These are phyloP conservation scores for Xerocomellus dryophilus DNA, from an alignment of 768 basidiomycete species.

Conservation along the genomic window DNA sequence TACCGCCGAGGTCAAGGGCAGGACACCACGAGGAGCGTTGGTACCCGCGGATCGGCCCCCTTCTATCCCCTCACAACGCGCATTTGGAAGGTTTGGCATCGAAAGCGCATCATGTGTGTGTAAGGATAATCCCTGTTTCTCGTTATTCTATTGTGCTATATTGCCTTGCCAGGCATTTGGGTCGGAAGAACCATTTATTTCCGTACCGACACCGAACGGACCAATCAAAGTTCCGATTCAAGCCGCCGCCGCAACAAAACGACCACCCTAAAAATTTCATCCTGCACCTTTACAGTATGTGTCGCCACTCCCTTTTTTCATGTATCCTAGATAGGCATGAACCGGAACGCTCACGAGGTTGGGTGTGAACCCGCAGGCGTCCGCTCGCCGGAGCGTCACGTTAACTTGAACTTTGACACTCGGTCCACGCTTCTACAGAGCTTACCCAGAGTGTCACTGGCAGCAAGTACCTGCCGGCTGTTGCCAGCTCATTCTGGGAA, in stretches of 20 bases:
- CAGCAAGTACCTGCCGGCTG: neutral
- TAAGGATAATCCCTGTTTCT: constrained; percentile 9
- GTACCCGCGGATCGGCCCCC: constrained; percentile 2
- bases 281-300: neutral
- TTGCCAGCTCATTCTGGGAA: constrained; percentile 2
- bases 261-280: constrained; percentile 12
- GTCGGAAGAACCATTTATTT: constrained; percentile 9
- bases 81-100: constrained; percentile 29
- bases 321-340: constrained; percentile 22
- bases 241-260: neutral
- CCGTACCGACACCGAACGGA: constrained; percentile 2
- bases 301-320: constrained; percentile 16
- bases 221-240: constrained; percentile 1
- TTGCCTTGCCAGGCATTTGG: neutral
- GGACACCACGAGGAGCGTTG: constrained; percentile 23
- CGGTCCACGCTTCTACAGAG: neutral
- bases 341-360: neutral
- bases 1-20: constrained; percentile 20
- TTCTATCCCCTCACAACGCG: constrained; percentile 8
- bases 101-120: constrained; percentile 15
- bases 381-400: constrained; percentile 9
- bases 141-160: constrained; percentile 3
- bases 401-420: constrained; percentile 9
- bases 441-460: neutral
- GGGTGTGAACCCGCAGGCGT: constrained; percentile 12